phyloP scores from a whole-genome alignment of 2,329 filamentous ascomycete species.

The Trichoderma hamatum region DNA sequence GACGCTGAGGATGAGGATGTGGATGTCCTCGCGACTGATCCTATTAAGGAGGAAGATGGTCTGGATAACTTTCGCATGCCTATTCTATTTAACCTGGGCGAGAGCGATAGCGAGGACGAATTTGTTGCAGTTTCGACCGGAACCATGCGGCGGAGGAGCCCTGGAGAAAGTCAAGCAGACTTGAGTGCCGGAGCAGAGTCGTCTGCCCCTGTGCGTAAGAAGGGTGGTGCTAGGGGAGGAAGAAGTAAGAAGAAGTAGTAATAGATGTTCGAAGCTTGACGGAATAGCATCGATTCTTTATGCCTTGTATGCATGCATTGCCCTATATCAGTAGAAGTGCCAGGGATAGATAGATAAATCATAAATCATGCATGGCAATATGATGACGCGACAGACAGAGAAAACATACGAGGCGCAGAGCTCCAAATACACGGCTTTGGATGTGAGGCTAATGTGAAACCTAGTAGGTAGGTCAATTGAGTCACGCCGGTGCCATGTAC shows the following conservation, averaged over 20 bases:
- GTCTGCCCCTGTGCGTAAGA: constrained; percentile 47
- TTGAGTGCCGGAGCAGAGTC: constrained; percentile 60
- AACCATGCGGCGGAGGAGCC: constrained; percentile 84
- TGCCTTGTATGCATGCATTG: neutral
- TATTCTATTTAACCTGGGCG: constrained; percentile 86
- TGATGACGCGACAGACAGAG: neutral
- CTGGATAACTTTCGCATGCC: constrained; percentile 82
- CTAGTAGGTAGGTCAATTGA: constrained; percentile 27
- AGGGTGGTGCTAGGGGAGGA: constrained; percentile 42
- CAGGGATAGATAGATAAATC: neutral
- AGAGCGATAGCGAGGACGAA: constrained; percentile 95
- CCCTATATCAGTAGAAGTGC: neutral
- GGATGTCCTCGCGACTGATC: constrained; percentile 77
- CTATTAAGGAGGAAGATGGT: constrained; percentile 62
- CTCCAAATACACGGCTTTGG: neutral
- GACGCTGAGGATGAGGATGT: constrained; percentile 93
- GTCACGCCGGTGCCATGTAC: constrained; percentile 28
- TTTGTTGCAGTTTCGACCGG: constrained; percentile 69
- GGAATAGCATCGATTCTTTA: neutral
- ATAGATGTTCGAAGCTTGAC: neutral
- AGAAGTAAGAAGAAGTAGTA: constrained; percentile 42
- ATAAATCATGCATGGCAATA: neutral
- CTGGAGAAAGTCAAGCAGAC: constrained; percentile 63
- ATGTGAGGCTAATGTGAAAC: constrained; percentile 17
- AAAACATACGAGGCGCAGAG: neutral